Evolutionary conservation across 768 basidiomycete species (phyloP), one percentile per base, ranked within the genome.

Genomic region (Sarcomyxa edulis): DNA sequence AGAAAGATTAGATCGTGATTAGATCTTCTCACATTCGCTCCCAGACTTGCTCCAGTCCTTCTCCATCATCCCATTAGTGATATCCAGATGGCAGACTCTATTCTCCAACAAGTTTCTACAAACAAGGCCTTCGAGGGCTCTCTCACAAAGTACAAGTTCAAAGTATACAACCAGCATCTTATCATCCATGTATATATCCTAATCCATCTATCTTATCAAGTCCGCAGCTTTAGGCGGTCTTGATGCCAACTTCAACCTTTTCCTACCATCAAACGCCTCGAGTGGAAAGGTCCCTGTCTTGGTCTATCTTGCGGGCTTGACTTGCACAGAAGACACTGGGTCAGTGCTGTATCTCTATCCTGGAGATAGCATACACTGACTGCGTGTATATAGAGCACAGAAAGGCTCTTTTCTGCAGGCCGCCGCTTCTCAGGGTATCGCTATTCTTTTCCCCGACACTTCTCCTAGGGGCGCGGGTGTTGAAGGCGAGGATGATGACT

Each of bases 281-380:
- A 58, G 59, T 7, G 54, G 58, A 27, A 75, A 81, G 50, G 70
- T 76, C 46, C 62, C 80, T 0, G 64, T 97, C 2, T 65, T 99
- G 6, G 71, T 87, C 44, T 99, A 93, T 61, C 81, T 97, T 34
- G 81, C 93, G 8, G 95, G 93, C 2, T 59, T 95, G 39, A 84
- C 83, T 4, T 95, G 92, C 61, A 93, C 78, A 7, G 93, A 96
- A 59, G 93, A 99, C 55, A 98, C 87, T 37, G 95, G 85, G 89
- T 88, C 51, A 38, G 74, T 53, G 15, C 23, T 40, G 19, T 20
- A 11, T 12, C 21, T 10, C 18, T 23, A 18, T n/a, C 19, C 14
- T 21, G 8, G 8, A 16, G 15, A 9, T 33, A 8, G 18, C n/a
- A 28, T 12, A 27, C 25, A 8, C 7, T 27, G 8, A 14, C 14